Percentiles rank a stretch among this genome's conserved stretches.
Evolutionary conservation across 441 rosid species (phyloP).

Genomic region (Adansonia madagascariensis): DNA sequence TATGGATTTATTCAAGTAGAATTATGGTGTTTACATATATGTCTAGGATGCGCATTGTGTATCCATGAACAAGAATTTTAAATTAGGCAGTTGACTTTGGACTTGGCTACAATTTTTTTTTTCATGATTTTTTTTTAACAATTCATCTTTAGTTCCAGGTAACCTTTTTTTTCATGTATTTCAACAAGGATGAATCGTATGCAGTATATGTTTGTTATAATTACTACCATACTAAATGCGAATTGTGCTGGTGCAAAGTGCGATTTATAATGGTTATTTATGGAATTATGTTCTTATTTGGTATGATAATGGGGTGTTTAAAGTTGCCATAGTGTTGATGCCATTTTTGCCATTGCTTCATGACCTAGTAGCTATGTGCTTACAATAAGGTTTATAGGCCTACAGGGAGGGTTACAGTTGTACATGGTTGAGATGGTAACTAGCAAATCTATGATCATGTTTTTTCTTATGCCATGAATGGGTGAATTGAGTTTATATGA

Average conservation of each 20-base stretch:
- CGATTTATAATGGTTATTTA: background rate
- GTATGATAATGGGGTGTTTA: constrained; percentile 1
- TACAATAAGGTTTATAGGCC: background rate
- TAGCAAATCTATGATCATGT: background rate
- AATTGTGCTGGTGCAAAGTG: background rate
- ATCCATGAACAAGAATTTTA: background rate
- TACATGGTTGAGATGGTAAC: background rate
- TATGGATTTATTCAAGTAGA: background rate
- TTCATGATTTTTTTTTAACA: background rate
- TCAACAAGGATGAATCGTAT: background rate
- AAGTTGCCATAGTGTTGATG: background rate
- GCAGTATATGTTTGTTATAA: background rate
- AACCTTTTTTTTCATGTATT: background rate
- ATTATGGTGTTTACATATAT: constrained; percentile 6
- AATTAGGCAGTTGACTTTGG: background rate
- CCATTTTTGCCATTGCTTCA: constrained; percentile 5
- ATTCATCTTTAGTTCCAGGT: background rate
- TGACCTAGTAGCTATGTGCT: background rate
- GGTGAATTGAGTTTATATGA: background rate
- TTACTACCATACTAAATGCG: background rate
- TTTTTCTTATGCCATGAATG: background rate
- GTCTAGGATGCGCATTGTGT: background rate
- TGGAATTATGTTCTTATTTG: background rate
- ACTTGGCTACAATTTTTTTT: background rate
- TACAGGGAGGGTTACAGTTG: background rate